Percentiles rank a stretch among this genome's conserved stretches.
phyloP scores from a whole-genome alignment of 2,329 filamentous ascomycete species.

The Colletotrichum scovillei region DNA sequence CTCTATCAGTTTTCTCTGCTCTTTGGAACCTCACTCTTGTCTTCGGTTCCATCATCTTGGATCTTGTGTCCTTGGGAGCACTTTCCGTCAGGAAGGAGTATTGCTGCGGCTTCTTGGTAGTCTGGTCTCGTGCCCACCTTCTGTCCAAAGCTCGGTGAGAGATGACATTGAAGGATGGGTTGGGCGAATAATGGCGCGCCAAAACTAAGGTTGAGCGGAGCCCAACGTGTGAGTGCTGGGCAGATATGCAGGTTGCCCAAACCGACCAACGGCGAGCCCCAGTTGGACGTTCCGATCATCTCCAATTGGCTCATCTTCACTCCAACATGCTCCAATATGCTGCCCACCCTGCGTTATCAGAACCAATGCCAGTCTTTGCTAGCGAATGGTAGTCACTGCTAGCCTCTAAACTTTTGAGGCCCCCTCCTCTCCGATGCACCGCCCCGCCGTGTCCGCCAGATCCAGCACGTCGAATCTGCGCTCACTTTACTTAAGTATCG shows the following conservation, averaged over 20 bases:
- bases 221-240: conserved; percentile 34
- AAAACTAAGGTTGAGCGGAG: conserved; percentile 15
- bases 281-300: neutral
- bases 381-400: neutral
- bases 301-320: conserved; percentile 20
- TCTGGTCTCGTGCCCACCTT: conserved; percentile 19
- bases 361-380: conserved; percentile 14
- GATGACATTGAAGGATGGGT: conserved; percentile 7
- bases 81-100: neutral
- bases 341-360: conserved; percentile 16
- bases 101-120: neutral
- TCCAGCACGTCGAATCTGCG: conserved; percentile 5
- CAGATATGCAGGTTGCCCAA: conserved; percentile 35
- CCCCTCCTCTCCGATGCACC: conserved; percentile 26
- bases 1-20: neutral
- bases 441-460: conserved; percentile 30
- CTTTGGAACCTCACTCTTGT: neutral
- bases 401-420: conserved; percentile 31
- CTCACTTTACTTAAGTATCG: conserved; percentile 31
- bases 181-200: conserved; percentile 23
- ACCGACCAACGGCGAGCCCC: conserved; percentile 3
- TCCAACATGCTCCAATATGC: neutral
- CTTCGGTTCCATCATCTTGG: neutral
- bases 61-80: neutral
- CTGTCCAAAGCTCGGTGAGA: neutral